phyloP scores from a whole-genome alignment of 306 rosid species.

The Citrullus amarus region DNA sequence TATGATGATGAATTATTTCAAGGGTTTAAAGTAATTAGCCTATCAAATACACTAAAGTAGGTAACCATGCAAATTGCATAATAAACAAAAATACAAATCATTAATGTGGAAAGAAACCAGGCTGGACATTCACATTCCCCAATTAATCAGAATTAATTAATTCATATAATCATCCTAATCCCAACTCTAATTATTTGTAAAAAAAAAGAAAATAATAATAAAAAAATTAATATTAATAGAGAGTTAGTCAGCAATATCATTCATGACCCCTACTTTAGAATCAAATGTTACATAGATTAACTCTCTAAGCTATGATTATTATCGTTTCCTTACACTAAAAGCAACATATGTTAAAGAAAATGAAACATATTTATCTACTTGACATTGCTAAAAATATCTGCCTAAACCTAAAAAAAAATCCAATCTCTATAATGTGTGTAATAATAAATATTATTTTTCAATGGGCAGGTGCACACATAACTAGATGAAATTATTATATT shows the following conservation, averaged over 20 bases:
- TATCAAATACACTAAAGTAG: background rate
- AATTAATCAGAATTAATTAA: background rate
- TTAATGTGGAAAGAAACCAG: background rate
- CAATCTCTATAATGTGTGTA: background rate
- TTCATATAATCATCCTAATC: background rate
- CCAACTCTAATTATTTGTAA: background rate
- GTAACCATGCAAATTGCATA: background rate
- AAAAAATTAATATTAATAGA: background rate
- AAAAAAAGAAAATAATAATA: background rate
- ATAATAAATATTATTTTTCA: no score
- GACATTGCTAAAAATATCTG: background rate
- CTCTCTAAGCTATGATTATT: background rate
- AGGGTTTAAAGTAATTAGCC: background rate
- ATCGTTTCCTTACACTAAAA: background rate
- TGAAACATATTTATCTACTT: no score
- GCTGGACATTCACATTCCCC: constrained; percentile 3
- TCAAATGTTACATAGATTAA: background rate
- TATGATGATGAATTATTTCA: background rate
- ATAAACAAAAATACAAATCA: background rate
- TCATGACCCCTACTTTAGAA: background rate
- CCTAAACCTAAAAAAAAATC: background rate
- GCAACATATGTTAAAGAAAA: background rate
- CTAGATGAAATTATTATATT: no score
- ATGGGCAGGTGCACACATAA: background rate
- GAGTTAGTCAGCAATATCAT: background rate